Evolutionary conservation across 441 rosid genomes (phyloP).

Genomic region (Euphorbia schlechtendalii): DNA sequence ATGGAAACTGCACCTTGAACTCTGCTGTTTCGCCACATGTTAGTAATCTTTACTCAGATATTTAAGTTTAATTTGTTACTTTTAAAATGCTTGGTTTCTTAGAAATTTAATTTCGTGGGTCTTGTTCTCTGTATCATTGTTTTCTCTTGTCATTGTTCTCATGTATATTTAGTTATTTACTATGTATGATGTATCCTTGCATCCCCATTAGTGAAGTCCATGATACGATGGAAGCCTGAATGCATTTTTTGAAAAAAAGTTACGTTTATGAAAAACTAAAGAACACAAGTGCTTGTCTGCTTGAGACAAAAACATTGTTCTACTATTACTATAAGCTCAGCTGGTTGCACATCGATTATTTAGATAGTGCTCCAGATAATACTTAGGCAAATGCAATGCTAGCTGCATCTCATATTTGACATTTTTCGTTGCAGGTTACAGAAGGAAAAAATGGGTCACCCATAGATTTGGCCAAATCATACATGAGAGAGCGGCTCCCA

Average conservation of each 20-base stretch:
- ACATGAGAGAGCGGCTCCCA: constrained; percentile 62
- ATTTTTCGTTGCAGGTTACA: neutral
- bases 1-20: constrained; percentile 33
- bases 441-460: neutral
- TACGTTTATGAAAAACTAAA: neutral
- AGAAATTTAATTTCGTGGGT: neutral
- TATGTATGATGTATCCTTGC: neutral
- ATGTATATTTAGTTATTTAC: neutral
- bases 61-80: constrained; percentile 2
- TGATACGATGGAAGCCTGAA: neutral
- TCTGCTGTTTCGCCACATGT: constrained; percentile 33
- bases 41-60: constrained; percentile 26
- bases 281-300: neutral
- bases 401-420: neutral
- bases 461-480: constrained; percentile 54
- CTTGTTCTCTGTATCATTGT: neutral
- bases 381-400: neutral
- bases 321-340: neutral
- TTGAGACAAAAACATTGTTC: neutral
- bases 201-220: neutral
- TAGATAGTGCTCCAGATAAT: neutral
- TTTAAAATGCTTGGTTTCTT: neutral
- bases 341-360: neutral
- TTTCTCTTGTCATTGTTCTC: neutral
- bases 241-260: neutral